A percentile compares a stretch with the other conserved stretches of the same genome.
These are phyloP conservation scores for Acanthamoeba sp. DNA, from an alignment of 208 protist species.

Conservation along the genomic window DNA sequence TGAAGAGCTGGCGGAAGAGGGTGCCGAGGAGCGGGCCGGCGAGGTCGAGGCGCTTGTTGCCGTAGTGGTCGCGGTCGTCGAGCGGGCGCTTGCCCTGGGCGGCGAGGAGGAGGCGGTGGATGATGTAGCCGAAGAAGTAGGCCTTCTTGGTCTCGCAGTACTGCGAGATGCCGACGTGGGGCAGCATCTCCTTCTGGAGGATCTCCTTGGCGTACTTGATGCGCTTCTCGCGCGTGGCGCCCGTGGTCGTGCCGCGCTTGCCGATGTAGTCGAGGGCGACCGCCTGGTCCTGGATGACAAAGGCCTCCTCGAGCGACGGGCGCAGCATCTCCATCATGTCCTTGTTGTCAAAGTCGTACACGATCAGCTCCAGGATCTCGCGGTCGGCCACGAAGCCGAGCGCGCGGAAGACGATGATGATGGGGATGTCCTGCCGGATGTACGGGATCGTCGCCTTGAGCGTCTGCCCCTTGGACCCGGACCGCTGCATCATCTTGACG, in stretches of 20 bases:
- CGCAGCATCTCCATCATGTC: constrained; percentile 95
- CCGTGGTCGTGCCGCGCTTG: constrained; percentile 92
- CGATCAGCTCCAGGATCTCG: constrained; percentile 96
- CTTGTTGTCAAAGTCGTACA: constrained; percentile 92
- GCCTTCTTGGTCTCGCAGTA: constrained; percentile 90
- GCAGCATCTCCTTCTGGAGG: constrained; percentile 94
- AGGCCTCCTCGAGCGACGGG: constrained; percentile 97
- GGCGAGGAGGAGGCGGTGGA: constrained; percentile 91
- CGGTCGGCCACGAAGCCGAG: constrained; percentile 97
- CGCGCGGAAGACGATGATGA: constrained; percentile 98
- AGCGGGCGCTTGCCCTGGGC: constrained; percentile 91
- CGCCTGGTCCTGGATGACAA: constrained; percentile 93
- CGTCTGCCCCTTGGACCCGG: constrained; percentile 44
- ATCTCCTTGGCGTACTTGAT: constrained; percentile 96
- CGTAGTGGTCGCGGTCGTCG: constrained; percentile 96
- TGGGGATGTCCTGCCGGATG: constrained; percentile 92
- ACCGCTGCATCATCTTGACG: constrained; percentile 92
- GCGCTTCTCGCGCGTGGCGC: constrained; percentile 89
- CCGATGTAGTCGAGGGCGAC: constrained; percentile 98
- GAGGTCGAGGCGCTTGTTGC: constrained; percentile 96
- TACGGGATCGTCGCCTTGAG: constrained; percentile 91
- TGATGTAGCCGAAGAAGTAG: constrained; percentile 94
- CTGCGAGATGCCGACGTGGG: constrained; percentile 94
- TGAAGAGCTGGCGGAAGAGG: constrained; percentile 90
- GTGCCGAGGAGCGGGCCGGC: constrained; percentile 93